Percentiles rank a stretch among this genome's conserved stretches.
Evolutionary conservation across 2,329 filamentous ascomycete genomes (phyloP).

Genomic region (Zymoseptoria tritici): DNA sequence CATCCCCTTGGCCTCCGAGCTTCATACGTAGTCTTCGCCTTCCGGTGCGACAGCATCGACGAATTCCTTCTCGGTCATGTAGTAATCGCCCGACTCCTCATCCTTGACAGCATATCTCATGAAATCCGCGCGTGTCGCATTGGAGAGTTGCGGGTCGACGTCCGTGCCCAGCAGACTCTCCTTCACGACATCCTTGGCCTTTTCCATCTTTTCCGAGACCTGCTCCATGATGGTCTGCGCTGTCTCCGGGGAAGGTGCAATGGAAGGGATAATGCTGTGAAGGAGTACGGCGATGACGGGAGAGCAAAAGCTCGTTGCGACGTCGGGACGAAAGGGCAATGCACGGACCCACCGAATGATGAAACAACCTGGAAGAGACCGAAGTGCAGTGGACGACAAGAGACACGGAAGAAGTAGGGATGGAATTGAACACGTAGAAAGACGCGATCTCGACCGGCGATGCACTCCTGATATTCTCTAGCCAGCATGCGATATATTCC

Average conservation of each 20-base stretch:
- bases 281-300: background rate
- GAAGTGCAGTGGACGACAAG: background rate
- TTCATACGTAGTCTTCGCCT: conserved; percentile 74
- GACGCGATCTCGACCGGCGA: no score
- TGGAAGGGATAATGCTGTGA: background rate
- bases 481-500: no score
- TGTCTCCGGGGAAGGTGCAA: background rate
- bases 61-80: conserved; percentile 80
- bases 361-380: background rate
- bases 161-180: conserved; percentile 56
- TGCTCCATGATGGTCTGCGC: conserved; percentile 44
- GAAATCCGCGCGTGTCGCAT: conserved; percentile 70
- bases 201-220: conserved; percentile 36
- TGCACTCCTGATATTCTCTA: no score
- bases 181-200: conserved; percentile 11
- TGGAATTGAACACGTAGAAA: no score
- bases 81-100: conserved; percentile 65
- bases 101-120: conserved; percentile 68
- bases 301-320: background rate
- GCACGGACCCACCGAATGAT: background rate
- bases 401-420: background rate
- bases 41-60: conserved; percentile 81
- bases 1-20: background rate
- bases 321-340: background rate
- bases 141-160: conserved; percentile 54